Percentiles rank a stretch among this genome's conserved stretches.
Evolutionary conservation across 2,329 filamentous ascomycete species (phyloP).

Genomic region (Botrytis hyacinthi): DNA sequence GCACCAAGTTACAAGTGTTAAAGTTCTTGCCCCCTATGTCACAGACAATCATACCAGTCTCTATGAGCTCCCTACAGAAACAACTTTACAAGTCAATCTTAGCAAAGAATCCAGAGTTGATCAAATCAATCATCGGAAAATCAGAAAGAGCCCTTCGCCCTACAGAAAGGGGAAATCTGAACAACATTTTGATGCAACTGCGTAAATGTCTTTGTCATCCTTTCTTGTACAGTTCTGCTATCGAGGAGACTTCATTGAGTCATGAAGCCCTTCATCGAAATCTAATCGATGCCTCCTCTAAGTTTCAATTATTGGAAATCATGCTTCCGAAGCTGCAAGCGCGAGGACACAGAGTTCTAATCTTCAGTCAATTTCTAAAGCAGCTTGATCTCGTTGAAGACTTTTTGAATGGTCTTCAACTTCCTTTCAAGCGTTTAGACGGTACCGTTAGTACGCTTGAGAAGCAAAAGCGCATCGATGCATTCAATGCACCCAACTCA

Average conservation of each 20-base stretch:
- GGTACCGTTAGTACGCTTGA: constrained; percentile 77
- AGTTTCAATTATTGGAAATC: constrained; percentile 77
- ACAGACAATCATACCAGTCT: constrained; percentile 93
- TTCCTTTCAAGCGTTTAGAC: constrained; percentile 78
- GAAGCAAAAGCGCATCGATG: constrained; percentile 92
- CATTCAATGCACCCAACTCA: constrained; percentile 84
- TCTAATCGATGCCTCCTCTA: constrained; percentile 86
- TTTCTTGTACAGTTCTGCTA: constrained; percentile 86
- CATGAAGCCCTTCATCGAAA: constrained; percentile 68
- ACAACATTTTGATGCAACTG: constrained; percentile 93
- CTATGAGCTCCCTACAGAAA: constrained; percentile 91
- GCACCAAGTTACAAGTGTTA: constrained; percentile 87
- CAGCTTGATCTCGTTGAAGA: constrained; percentile 91
- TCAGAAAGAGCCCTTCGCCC: constrained; percentile 57
- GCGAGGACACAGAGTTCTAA: constrained; percentile 83
- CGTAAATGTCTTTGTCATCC: constrained; percentile 94
- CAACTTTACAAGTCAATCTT: constrained; percentile 93
- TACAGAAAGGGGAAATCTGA: constrained; percentile 75
- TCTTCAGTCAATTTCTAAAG: constrained; percentile 93
- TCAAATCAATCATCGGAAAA: constrained; percentile 79
- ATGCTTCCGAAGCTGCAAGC: constrained; percentile 86
- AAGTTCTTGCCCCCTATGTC: constrained; percentile 91
- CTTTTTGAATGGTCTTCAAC: constrained; percentile 73
- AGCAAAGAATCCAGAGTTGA: constrained; percentile 83
- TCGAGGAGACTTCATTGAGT: constrained; percentile 76